These are phyloP conservation scores for Nothophoma quercina DNA, from an alignment of 2,329 filamentous ascomycete species.

Conservation along the genomic window DNA sequence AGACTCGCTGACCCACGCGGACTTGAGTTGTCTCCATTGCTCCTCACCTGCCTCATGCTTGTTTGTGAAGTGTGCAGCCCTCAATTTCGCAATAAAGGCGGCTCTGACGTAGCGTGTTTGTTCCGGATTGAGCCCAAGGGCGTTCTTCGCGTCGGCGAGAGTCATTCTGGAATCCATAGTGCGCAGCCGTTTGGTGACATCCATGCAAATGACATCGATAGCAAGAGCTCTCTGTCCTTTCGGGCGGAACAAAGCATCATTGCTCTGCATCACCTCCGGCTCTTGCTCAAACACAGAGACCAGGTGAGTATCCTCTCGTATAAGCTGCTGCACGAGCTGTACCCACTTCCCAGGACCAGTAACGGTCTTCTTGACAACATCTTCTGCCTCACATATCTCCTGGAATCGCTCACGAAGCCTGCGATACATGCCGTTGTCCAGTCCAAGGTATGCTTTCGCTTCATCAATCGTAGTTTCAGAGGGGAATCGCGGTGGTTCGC, in stretches of 20 bases:
- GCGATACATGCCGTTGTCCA: slow-evolving; percentile 71
- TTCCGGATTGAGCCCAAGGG: slow-evolving; percentile 72
- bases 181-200: slow-evolving; percentile 82
- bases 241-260: slow-evolving; percentile 35
- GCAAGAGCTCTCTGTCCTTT: slow-evolving; percentile 70
- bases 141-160: slow-evolving; percentile 76
- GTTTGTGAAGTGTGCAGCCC: slow-evolving; percentile 71
- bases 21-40: slow-evolving; percentile 75
- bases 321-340: slow-evolving; percentile 70
- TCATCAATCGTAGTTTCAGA: slow-evolving; percentile 85
- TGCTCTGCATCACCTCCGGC: slow-evolving; percentile 60
- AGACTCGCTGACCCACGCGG: slow-evolving; percentile 69
- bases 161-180: slow-evolving; percentile 71
- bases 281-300: slow-evolving; percentile 66
- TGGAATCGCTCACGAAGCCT: slow-evolving; percentile 72
- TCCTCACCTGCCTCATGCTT: slow-evolving; percentile 76
- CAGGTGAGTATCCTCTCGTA: slow-evolving; percentile 70
- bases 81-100: slow-evolving; percentile 71
- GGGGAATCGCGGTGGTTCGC: slow-evolving; percentile 75
- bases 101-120: slow-evolving; percentile 71
- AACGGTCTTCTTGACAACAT: slow-evolving; percentile 77
- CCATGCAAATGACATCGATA: slow-evolving; percentile 79
- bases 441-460: slow-evolving; percentile 71
- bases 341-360: slow-evolving; percentile 79
- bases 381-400: slow-evolving; percentile 71